A percentile compares a stretch with the other conserved stretches of the same genome.
Conservation (phyloP, 73 alveolate species). For the Breviolum minutum region DNA sequence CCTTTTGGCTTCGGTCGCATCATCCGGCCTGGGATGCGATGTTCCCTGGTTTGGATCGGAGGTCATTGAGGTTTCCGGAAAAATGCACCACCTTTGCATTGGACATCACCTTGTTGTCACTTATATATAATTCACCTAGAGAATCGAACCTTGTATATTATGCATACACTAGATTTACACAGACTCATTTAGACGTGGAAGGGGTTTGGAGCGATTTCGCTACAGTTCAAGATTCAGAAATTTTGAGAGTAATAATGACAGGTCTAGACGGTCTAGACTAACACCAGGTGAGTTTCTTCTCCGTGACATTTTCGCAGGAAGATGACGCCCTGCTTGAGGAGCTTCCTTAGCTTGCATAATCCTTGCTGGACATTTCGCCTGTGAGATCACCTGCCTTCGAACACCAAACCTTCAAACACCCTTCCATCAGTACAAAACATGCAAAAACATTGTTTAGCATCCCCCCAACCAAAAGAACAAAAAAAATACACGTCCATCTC, state of each 20-base stretch:
- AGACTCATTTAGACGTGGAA: too few species aligned
- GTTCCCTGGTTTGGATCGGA: not conserved
- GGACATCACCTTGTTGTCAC: not conserved
- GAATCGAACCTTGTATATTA: too few species aligned
- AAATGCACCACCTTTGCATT: not conserved
- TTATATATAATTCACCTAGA: too few species aligned
- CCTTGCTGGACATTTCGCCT: not conserved
- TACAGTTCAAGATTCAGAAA: too few species aligned
- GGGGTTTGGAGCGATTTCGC: too few species aligned
- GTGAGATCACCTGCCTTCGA: not conserved
- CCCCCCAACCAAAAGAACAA: not conserved
- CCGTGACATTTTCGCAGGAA: not conserved
- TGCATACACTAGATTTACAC: too few species aligned
- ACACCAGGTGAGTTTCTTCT: not conserved
- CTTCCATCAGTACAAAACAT: not conserved
- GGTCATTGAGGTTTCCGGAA: not conserved
- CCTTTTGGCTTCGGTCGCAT: constrained; percentile 78
- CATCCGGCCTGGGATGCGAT: constrained; percentile 27
- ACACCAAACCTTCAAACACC: not conserved
- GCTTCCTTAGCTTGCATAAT: not conserved
- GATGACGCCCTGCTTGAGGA: constrained; percentile 66
- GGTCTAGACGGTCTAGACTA: not conserved
- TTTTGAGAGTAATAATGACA: too few species aligned
- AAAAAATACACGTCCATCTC: not conserved
- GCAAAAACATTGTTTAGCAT: not conserved